Conservation (phyloP, 1,284 basidiomycete species). For the Heterobasidion parviporum region DNA sequence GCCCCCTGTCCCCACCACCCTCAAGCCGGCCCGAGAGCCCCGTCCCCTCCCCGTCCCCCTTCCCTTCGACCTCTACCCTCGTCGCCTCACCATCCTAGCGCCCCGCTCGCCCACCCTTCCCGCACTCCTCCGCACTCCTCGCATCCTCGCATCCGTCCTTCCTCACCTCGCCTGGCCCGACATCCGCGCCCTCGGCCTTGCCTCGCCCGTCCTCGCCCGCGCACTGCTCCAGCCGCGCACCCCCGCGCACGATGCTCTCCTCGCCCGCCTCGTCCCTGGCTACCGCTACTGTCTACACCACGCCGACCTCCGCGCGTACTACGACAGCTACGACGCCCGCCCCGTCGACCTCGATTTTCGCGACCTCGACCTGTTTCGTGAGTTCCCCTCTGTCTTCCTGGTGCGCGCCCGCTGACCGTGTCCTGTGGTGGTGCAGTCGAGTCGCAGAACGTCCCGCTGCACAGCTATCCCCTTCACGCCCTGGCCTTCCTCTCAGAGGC, state of each 20-base stretch:
- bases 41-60: too few species aligned
- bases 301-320: constrained; percentile 29
- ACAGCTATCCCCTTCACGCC: constrained; percentile 51
- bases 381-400: constrained; percentile 20
- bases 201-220: too few species aligned
- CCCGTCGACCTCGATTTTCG: constrained; percentile 44
- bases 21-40: too few species aligned
- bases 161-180: too few species aligned
- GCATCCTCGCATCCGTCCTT: too few species aligned
- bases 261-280: constrained; percentile 51
- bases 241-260: constrained; percentile 32
- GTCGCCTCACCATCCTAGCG: too few species aligned
- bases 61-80: too few species aligned
- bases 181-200: too few species aligned
- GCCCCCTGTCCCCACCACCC: too few species aligned
- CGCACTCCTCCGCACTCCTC: too few species aligned
- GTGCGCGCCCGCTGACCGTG: constrained; percentile 6
- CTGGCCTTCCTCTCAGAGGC: constrained; percentile 38
- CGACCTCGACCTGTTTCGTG: constrained; percentile 56
- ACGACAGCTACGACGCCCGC: constrained; percentile 12
- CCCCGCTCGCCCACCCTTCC: too few species aligned
- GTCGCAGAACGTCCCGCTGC: constrained; percentile 52
- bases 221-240: too few species aligned
- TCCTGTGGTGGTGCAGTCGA: constrained; percentile 50
- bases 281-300: constrained; percentile 37